Evolutionary conservation across 352 stramenopile genomes (phyloP).

Genomic region (Elongisporangium senticosum): DNA sequence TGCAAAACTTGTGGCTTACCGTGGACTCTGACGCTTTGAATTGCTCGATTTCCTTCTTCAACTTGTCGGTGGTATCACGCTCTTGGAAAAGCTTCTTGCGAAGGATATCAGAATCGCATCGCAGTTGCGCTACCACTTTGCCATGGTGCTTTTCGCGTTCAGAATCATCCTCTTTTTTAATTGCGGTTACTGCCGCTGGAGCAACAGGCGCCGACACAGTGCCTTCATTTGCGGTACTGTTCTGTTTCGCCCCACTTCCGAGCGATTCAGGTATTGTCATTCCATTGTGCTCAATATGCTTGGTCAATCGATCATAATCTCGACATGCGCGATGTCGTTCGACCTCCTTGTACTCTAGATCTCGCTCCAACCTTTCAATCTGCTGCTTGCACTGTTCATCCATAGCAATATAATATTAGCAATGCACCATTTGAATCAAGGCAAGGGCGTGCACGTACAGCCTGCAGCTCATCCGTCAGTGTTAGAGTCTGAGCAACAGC

Average conservation of each 20-base stretch:
- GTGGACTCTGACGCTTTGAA: slow-evolving; percentile 47
- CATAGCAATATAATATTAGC: slow-evolving; percentile 6
- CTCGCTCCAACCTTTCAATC: slow-evolving; percentile 50
- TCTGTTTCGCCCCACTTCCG: slow-evolving; percentile 15
- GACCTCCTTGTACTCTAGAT: slow-evolving; percentile 71
- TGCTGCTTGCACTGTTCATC: slow-evolving; percentile 41
- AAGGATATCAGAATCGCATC: slow-evolving; percentile 30
- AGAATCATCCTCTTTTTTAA: slow-evolving; percentile 26
- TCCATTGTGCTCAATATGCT: slow-evolving; percentile 39
- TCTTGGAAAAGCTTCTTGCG: slow-evolving; percentile 46
- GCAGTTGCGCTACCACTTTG: slow-evolving; percentile 27
- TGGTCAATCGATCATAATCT: slow-evolving; percentile 64
- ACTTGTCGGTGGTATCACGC: slow-evolving; percentile 25
- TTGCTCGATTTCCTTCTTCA: slow-evolving; percentile 58
- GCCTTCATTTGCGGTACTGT: slow-evolving; percentile 3
- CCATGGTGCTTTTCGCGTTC: slow-evolving; percentile 26
- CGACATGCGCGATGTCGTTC: slow-evolving; percentile 73
- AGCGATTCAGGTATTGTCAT: slow-evolving; percentile 5
- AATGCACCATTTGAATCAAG: neutral
- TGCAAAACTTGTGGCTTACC: slow-evolving; percentile 21
- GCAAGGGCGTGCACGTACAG: slow-evolving; percentile 23
- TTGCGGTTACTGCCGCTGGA: slow-evolving; percentile 7
- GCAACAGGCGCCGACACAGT: neutral
- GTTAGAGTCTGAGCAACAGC: slow-evolving; percentile 33
- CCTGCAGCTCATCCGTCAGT: slow-evolving; percentile 48